These are phyloP conservation scores for Metschnikowia cubensis DNA, from an alignment of 805 yeast species.

Conservation along the genomic window DNA sequence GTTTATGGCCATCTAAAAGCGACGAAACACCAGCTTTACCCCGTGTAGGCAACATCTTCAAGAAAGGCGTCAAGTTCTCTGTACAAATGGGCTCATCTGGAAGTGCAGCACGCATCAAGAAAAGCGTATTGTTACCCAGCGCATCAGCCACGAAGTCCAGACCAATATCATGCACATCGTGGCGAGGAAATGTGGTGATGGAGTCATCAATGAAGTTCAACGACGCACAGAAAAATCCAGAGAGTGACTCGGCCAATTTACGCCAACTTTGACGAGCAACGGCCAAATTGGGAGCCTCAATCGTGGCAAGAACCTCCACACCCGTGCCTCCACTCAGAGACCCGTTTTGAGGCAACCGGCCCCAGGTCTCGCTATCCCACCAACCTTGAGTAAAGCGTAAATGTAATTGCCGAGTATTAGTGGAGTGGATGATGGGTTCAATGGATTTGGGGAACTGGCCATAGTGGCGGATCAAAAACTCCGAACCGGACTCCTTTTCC, in stretches of 20 bases:
- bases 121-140: slow-evolving; percentile 37
- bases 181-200: slow-evolving; percentile 57
- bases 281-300: slow-evolving; percentile 56
- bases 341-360: slow-evolving; percentile 72
- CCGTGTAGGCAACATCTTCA: slow-evolving; percentile 85
- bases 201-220: slow-evolving; percentile 80
- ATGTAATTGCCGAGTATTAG: slow-evolving; percentile 72
- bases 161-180: slow-evolving; percentile 37
- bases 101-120: slow-evolving; percentile 73
- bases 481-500: background rate
- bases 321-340: slow-evolving; percentile 84
- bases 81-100: slow-evolving; percentile 97
- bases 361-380: slow-evolving; percentile 92
- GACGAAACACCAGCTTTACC: slow-evolving; percentile 88
- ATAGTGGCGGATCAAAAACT: slow-evolving; percentile 41
- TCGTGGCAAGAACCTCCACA: slow-evolving; percentile 85
- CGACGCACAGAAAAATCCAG: slow-evolving; percentile 95
- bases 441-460: slow-evolving; percentile 75
- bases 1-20: slow-evolving; percentile 81
- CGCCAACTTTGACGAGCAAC: slow-evolving; percentile 68
- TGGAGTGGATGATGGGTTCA: slow-evolving; percentile 66
- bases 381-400: slow-evolving; percentile 88
- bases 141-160: slow-evolving; percentile 24
- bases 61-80: slow-evolving; percentile 90
- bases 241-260: slow-evolving; percentile 64